Conservation (phyloP, 2,329 filamentous ascomycete genomes). For the Tolypocladium tundrense region DNA sequence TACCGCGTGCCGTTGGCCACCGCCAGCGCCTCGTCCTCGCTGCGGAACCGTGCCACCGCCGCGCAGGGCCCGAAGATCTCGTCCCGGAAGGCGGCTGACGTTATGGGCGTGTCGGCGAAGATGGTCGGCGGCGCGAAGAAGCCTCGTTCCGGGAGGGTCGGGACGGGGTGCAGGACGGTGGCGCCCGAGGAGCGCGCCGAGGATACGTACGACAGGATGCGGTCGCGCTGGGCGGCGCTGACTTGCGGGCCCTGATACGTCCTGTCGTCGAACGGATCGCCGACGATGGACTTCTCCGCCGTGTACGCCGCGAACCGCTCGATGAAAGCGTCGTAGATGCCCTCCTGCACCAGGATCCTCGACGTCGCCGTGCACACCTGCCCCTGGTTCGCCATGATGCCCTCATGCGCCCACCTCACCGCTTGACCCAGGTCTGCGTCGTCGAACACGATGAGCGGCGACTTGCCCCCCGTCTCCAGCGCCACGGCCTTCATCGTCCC, state of each 20-base stretch:
- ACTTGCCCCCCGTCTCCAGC: slow-evolving; percentile 58
- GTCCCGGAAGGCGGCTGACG: slow-evolving; percentile 35
- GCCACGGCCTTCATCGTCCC: slow-evolving; percentile 56
- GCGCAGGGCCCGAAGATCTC: slow-evolving; percentile 37
- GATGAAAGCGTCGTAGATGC: slow-evolving; percentile 53
- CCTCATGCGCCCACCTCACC: slow-evolving; percentile 45
- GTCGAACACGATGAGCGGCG: slow-evolving; percentile 51
- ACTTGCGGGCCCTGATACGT: slow-evolving; percentile 71
- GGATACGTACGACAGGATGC: slow-evolving; percentile 55
- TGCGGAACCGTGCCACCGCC: slow-evolving; percentile 29
- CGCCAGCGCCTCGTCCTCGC: slow-evolving; percentile 29
- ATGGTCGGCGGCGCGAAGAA: slow-evolving; percentile 37
- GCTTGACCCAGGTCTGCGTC: slow-evolving; percentile 59
- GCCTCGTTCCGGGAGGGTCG: slow-evolving; percentile 22
- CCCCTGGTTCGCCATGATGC: slow-evolving; percentile 50
- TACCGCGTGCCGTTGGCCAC: slow-evolving; percentile 46
- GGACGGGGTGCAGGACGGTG: slow-evolving; percentile 59
- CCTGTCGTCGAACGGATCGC: slow-evolving; percentile 57
- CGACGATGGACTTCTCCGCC: slow-evolving; percentile 50
- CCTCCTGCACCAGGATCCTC: slow-evolving; percentile 53
- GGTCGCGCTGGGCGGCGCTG: slow-evolving; percentile 59
- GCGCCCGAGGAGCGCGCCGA: slow-evolving; percentile 36
- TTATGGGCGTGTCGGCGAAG: slow-evolving; percentile 29
- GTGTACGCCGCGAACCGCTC: slow-evolving; percentile 49
- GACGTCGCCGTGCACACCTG: slow-evolving; percentile 58